Evolutionary conservation across 768 basidiomycete species (phyloP), one percentile per base, ranked within the genome.

Genomic region (Astraeus odoratus): DNA sequence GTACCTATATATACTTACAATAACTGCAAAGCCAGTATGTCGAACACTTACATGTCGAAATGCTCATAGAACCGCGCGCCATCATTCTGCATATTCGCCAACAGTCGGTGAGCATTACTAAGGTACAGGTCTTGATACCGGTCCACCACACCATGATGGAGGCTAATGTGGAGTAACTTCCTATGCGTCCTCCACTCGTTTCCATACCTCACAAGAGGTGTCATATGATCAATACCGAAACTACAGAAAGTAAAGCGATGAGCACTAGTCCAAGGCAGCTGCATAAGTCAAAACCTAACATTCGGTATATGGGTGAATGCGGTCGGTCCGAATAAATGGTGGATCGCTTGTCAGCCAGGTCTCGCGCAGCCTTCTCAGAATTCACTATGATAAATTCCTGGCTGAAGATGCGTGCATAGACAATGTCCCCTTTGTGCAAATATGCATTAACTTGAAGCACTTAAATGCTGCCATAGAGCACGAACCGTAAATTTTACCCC

Each of bases 111-210:
- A 15, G 45, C 48, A 25, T 49, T 53, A 16, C 34, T 18, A 15
- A 41, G 24, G 26, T 49, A 42, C 39, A n/a, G n/a, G n/a, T n/a
- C n/a, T n/a, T n/a, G 49, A 38, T 42, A 50, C n/a, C 37, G 42
- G 29, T 26, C 23, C 15, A 31, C 37, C 10, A 34, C 49, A 8
- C 47, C 46, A 23, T 25, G 18, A 9, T 42, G 39, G 18, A 54
- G 43, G 18, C 39, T 40, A 23, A 46, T 42, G 34, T 49, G 48
- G 22, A 51, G 42, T 5, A 50, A 31, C 40, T 46, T 47, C 33
- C 55, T 52, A 33, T 54, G 50, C 15, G 43, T 25, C 24, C 48
- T 51, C 52, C 50, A 56, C 10, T 27, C 26, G 20, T 49, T 42
- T 18, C 50, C 52, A 34, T 56, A 56, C 15, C 38, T 33, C 38